A percentile compares a stretch with the other conserved stretches of the same genome.
These are phyloP conservation scores for Pyrus hybrid DNA, from an alignment of 331 rosid genomes.

Conservation along the genomic window DNA sequence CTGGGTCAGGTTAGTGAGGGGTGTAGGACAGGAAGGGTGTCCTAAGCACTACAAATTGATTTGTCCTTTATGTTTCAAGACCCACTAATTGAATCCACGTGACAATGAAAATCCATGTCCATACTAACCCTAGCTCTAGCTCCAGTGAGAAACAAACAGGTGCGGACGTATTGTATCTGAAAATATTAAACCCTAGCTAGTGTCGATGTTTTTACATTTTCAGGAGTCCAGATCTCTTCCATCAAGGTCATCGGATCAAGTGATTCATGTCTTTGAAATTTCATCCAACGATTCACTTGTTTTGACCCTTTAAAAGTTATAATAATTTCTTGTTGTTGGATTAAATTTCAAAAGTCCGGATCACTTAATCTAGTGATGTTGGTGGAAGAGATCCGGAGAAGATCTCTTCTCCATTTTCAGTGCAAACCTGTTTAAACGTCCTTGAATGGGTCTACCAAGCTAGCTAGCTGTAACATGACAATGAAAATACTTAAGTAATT, in stretches of 20 bases:
- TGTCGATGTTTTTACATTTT: not conserved
- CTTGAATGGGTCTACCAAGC: not conserved
- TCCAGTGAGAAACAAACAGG: not conserved
- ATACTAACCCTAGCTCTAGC: not conserved
- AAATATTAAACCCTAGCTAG: not conserved
- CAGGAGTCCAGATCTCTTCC: fast-evolving
- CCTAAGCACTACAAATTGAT: conserved; percentile 27
- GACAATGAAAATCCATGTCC: conserved; percentile 20
- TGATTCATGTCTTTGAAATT: too few relatives aligned
- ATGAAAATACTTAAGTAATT: not conserved
- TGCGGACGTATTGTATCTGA: too few relatives aligned
- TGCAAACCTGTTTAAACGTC: not conserved
- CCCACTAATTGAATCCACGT: conserved; percentile 29
- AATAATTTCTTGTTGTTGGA: fast-evolving
- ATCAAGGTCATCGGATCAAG: fast-evolving
- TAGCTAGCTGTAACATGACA: not conserved
- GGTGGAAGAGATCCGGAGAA: too few relatives aligned
- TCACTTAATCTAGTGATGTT: fast-evolving
- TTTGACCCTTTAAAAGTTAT: fast-evolving
- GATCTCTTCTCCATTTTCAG: not conserved
- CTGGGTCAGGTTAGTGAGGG: conserved; percentile 8
- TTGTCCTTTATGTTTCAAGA: conserved; percentile 21
- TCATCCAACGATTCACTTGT: fast-evolving
- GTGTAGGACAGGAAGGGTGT: conserved; percentile 16
- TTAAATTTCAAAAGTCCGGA: too few relatives aligned